Conservation (phyloP, 2,329 filamentous ascomycete species). For the Calonectria multiphialidica region DNA sequence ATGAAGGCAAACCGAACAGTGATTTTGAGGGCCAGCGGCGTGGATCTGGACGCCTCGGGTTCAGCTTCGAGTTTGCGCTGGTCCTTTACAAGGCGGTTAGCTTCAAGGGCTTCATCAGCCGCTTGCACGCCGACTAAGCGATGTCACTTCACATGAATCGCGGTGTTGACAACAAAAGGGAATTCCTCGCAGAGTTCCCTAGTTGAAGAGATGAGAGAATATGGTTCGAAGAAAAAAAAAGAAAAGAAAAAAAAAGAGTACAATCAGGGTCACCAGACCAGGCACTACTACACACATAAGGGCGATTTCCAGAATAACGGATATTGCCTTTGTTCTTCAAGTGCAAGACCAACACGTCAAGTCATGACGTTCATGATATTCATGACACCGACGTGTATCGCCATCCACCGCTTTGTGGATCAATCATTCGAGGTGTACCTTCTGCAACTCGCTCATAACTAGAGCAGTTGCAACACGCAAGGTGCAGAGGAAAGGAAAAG, state of each 20-base stretch:
- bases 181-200: not conserved
- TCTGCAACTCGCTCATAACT: not conserved
- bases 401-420: not conserved
- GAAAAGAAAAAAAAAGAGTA: not conserved
- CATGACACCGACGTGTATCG: too few relatives aligned
- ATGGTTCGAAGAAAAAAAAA: not conserved
- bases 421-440: not conserved
- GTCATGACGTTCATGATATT: not conserved
- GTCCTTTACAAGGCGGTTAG: not conserved
- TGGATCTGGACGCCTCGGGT: not conserved
- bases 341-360: not conserved
- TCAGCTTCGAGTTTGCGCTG: constrained; percentile 17
- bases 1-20: constrained; percentile 14
- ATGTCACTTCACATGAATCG: too few relatives aligned
- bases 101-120: not conserved
- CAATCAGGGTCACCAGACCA: not conserved
- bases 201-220: not conserved
- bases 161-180: not conserved
- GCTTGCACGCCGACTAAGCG: not conserved
- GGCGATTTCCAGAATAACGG: not conserved
- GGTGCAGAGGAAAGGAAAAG: not conserved
- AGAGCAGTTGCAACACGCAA: not conserved
- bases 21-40: constrained; percentile 24
- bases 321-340: not conserved
- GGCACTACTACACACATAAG: not conserved